These are phyloP conservation scores for Tagetes erecta DNA, from an alignment of 129 eudicot species.

Conservation along the genomic window DNA sequence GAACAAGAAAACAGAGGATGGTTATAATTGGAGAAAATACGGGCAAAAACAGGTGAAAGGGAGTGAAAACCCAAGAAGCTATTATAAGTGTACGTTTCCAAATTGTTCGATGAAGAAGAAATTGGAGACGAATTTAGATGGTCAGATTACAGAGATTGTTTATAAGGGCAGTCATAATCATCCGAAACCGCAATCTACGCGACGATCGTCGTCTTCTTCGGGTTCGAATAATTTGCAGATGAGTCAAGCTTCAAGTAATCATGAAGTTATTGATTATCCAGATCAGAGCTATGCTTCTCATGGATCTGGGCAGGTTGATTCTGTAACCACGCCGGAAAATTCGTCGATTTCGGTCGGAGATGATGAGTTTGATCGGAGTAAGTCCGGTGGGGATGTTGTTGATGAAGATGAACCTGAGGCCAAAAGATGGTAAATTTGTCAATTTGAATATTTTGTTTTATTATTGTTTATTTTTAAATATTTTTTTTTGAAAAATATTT, in stretches of 20 bases:
- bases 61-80: constrained; percentile 86
- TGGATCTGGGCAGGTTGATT: constrained; percentile 57
- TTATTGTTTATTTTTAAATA: too few relatives aligned
- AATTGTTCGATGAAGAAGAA: constrained; percentile 80
- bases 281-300: constrained; percentile 52
- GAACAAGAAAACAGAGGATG: constrained; percentile 62
- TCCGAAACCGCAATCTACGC: constrained; percentile 71
- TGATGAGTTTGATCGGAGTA: constrained; percentile 62
- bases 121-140: constrained; percentile 66
- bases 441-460: too few relatives aligned
- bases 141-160: constrained; percentile 87
- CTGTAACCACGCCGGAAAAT: constrained; percentile 71
- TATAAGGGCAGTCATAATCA: constrained; percentile 81
- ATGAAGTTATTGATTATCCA: constrained; percentile 31
- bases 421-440: constrained; percentile 64
- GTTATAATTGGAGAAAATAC: constrained; percentile 86
- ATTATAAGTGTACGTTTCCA: constrained; percentile 77
- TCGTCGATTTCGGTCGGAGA: constrained; percentile 66
- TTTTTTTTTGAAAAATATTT: too few relatives aligned
- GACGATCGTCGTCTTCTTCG: constrained; percentile 63
- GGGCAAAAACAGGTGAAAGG: constrained; percentile 93
- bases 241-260: constrained; percentile 31
- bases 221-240: constrained; percentile 35
- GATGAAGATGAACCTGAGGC: constrained; percentile 67
- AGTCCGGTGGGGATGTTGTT: constrained; percentile 59